Base-by-base conservation (phyloP, 441 rosid genomes). In the Corymbia citriodora region DNA sequence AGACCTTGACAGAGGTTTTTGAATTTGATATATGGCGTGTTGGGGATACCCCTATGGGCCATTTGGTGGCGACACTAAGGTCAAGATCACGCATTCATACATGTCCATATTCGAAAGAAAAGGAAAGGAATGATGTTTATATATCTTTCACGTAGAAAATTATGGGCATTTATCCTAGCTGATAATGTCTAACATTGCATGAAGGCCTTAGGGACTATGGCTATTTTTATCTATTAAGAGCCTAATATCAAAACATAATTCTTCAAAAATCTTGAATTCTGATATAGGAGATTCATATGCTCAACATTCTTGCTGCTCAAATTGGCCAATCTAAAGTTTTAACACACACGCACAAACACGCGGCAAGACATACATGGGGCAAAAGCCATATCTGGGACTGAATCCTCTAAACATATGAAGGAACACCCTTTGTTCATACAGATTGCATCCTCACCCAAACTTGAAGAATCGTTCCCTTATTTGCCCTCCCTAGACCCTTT, bases 61-160 rank as follows among this genome's bases (percentile, higher is more conserved):
- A 59, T 59, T 57, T 59, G 9, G 17, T 63, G 72, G 33, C 29
- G 33, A 29, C 72, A 3, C 11, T 55, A 55, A 21, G 61, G 2
- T 57, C 12, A 57, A 21, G 27, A 0, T 57, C 61, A 57, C 25
- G 4, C 2, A 1, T 57, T 9, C 61, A 57, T 12, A 57, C 23
- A 9, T 23, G 29, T 57, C 29, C 61, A 57, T 57, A 57, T 57
- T 21, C 6, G 0, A 57, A 57, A 57, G 11, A 57, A 21, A 0
- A 57, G 63, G 61, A 57, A 57, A 57, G 0, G 0, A 0, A 57
- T 7, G 29, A 57, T 57, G 33, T 8, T 63, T 18, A 29, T 0
- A 29, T 29, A 29, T 63, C n/a, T 27, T 5, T 1, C 1, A 11
- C 16, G 7, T 25, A 27, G 14, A 61, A 25, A 61, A 61, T 25